Base-by-base conservation (phyloP, 345 rosid genomes). In the Dipteronia dyeriana region DNA sequence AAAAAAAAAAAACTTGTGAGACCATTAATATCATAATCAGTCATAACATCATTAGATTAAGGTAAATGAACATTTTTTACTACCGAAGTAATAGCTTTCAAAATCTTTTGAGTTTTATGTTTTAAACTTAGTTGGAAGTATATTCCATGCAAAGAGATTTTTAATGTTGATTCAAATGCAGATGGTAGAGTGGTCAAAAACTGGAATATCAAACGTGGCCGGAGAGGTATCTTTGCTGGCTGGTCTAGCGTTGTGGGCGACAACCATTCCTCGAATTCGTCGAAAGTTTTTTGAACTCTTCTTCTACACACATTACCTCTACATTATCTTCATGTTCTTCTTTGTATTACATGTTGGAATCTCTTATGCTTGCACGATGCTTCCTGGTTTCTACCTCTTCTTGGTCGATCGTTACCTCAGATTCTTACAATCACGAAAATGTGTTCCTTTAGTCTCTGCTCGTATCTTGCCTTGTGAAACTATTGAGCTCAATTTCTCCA, bases 351-450 rank as follows among this genome's bases (percentile, higher is more conserved):
- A 94, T 66, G 90, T 92, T 41, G 89, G 92, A 79, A 75, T 90
- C 79, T n/a, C 78, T 43, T 89, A 69, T 82, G 23, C 92, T 14
- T 85, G 82, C 80, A 84, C 84, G 2, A 85, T 86, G 87, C 88
- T 94, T 65, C 95, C 98, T 19, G 90, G 94, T 23, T 92, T 94
- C 79, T 92, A 86, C 86, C 94, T 94, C 77, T 94, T 94, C 85
- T 11, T 89, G 73, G 83, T 94, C 57, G 97, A 92, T 71, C 95
- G 97, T 51, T 92, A 75, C 85, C 76, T 94, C 20, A 77, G 98
- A 78, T 87, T 92, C 84, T 82, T 94, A 11, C 98, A 94, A 81
- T 94, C 97, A 34, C 84, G 90, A 16, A 81, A 68, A 23, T 65
- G 79, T 2, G 88, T 84, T 68, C 85, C 85, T 3, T 68, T 92